Evolutionary conservation across 306 rosid species (phyloP), one percentile per base, ranked within the genome.

Genomic region (Trifolium subterraneum): DNA sequence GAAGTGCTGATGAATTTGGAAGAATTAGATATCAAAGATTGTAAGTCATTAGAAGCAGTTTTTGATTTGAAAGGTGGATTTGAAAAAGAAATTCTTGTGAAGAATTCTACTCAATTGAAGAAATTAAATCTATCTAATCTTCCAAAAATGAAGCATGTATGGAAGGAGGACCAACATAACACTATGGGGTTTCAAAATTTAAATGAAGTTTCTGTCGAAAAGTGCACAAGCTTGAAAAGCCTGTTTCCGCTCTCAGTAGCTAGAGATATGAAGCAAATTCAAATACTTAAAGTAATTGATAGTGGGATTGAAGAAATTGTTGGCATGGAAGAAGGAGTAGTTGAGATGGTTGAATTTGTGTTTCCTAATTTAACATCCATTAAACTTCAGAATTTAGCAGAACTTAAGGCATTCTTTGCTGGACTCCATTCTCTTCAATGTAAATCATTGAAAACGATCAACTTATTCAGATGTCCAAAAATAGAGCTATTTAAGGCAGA

Each of bases 251-350:
- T 59, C 10, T 25, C 64, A 59, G 4, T 59, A 2, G 64, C 64
- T 1, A 59, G 38, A 59, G 64, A 27, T 25, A 2, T 27, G 18
- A 27, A 13, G 19, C 39, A 59, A 27, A 38, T 59, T 25, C 18
- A 59, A 59, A 12, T 0, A 6, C 64, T 59, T 59, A 0, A 12
- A 25, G 38, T 59, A 6, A 2, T 58, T 0, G 0, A 0, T 58
- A n/a, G 38, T 27, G 39, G 64, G 11, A 59, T 59, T 59, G 10
- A 59, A 59, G 38, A 25, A 6, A 59, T 59, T 25, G 64, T 59
- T 59, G 19, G 18, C 39, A 59, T 13, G 38, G 64, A 59, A 7
- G 64, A 27, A 27, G 64, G 10, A 59, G 12, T 4, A 1, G 5
- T 13, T 2, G 38, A 27, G 38, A 59, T 25, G 1, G 16, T 59